Evolutionary conservation across 2,329 filamentous ascomycete species (phyloP).

Genomic region (Sporothrix protearum): DNA sequence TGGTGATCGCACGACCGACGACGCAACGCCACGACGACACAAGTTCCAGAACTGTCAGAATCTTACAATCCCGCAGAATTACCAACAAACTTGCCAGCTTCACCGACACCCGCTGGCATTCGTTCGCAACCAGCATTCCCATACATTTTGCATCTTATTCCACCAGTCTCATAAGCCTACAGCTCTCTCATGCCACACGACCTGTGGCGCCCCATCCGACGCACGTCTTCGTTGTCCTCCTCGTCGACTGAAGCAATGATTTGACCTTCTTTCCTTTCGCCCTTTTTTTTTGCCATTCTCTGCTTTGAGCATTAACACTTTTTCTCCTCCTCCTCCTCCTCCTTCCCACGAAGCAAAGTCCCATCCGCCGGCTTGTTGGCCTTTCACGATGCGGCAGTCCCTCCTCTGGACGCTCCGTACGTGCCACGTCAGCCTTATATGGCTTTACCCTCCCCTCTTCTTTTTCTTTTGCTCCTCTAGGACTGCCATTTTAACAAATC

Average conservation of each 20-base stretch:
- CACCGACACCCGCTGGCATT: neutral
- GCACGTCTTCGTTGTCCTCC: neutral
- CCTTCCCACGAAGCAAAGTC: neutral
- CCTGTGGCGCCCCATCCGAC: neutral
- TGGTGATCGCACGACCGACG: slow-evolving; percentile 8
- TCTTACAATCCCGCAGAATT: neutral
- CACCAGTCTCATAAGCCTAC: neutral
- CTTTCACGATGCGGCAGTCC: slow-evolving; percentile 24
- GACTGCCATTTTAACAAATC: neutral
- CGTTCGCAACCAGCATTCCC: neutral
- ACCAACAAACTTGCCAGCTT: neutral
- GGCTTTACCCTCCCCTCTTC: too few relatives aligned
- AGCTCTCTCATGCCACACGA: slow-evolving; percentile 3
- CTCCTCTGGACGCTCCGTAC: slow-evolving; percentile 26
- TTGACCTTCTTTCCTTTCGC: slow-evolving; percentile 8
- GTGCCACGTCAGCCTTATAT: slow-evolving; percentile 16
- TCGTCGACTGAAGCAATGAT: slow-evolving; percentile 7
- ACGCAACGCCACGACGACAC: neutral
- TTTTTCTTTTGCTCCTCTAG: neutral
- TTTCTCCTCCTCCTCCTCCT: neutral
- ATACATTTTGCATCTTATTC: too few relatives aligned
- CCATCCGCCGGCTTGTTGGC: neutral
- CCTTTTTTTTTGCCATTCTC: neutral
- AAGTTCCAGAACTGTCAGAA: neutral
- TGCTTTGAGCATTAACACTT: neutral